Percentiles rank a stretch among this genome's conserved stretches.
phyloP scores from a whole-genome alignment of 495 filamentous ascomycete species.

The Xylaria sp. region DNA sequence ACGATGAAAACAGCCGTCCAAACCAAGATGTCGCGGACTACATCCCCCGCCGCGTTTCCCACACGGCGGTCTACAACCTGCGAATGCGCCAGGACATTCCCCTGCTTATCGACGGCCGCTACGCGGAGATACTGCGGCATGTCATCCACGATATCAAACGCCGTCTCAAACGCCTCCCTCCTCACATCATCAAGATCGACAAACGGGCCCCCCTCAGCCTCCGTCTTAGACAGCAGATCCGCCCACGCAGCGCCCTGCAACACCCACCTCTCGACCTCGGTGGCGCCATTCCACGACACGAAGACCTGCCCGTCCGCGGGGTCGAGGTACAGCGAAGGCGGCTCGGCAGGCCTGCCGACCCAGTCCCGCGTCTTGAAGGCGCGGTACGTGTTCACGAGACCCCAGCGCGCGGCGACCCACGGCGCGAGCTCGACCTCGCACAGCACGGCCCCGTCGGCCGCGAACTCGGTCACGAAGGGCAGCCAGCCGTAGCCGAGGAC shows the following conservation, averaged over 20 bases:
- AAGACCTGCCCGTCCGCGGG: slow-evolving; percentile 37
- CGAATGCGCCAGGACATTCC: slow-evolving; percentile 28
- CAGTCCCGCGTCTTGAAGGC: slow-evolving; percentile 36
- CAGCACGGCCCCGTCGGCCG: slow-evolving; percentile 30
- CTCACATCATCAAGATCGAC: slow-evolving; percentile 18
- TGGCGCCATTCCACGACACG: slow-evolving; percentile 43
- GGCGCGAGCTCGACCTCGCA: slow-evolving; percentile 34
- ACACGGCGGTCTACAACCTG: slow-evolving; percentile 26
- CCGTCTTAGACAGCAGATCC: slow-evolving; percentile 7
- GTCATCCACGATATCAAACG: slow-evolving; percentile 32
- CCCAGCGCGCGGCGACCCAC: slow-evolving; percentile 26
- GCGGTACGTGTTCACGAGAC: slow-evolving; percentile 32
- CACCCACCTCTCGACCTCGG: slow-evolving; percentile 37
- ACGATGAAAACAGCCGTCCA: neutral
- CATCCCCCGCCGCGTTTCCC: slow-evolving; percentile 5
- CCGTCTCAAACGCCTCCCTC: slow-evolving; percentile 36
- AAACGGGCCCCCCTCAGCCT: slow-evolving; percentile 6
- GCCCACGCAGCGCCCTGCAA: slow-evolving; percentile 34
- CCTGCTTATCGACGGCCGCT: slow-evolving; percentile 29
- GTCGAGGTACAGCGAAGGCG: slow-evolving; percentile 26
- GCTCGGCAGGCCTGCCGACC: slow-evolving; percentile 30
- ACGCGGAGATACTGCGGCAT: slow-evolving; percentile 35
- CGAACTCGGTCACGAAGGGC: slow-evolving; percentile 58
- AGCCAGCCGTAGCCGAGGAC: slow-evolving; percentile 58
- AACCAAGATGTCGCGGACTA: neutral